Base-by-base conservation (phyloP, 305 asterid genomes). In the Solanum hybrid region DNA sequence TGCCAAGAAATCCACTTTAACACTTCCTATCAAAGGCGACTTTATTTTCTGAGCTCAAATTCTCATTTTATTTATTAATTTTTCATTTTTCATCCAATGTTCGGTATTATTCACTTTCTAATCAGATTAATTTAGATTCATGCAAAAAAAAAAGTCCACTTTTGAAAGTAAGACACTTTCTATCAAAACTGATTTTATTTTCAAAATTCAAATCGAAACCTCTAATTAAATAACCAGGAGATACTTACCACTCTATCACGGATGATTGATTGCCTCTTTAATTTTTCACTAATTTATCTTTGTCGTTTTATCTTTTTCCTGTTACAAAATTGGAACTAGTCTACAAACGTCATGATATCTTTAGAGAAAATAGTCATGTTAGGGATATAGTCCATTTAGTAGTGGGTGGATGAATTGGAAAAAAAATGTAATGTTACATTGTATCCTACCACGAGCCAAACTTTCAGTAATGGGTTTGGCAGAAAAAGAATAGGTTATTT, bases 381-480 rank as follows among this genome's bases (percentile, higher is more conserved):
- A 39, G 33, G 51, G 94, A 93, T 80, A 87, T 39, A 89, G 41
- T 82, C 83, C 80, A n/a, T 90, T 76, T 90, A 77, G 61, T 41
- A 95, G 96, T 94, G 98, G 97, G 92, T 89, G 93, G 90, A 89
- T 94, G 97, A 95, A 93, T 94, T 90, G 95, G 94, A 91, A 17
- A 83, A 80, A 26, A 39, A 14, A 77, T 82, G 51, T 83, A 83
- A 84, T 84, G 88, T 84, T 84, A 84, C 88, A 84, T 84, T 84
- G 77, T 84, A 84, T 84, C 88, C 88, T 57, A 84, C 88, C 68
- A 39, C 81, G 90, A 92, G 93, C 96, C 96, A 51, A 94, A 95
- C 91, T 93, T 91, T 89, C 92, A 90, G n/a, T 86, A 77, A 86
- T 93, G 92, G 89, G 94, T 91, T 95, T 91, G 94, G 94, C 95